Evolutionary conservation across 2,329 filamentous ascomycete species (phyloP).

Genomic region (Blumeria hordei): DNA sequence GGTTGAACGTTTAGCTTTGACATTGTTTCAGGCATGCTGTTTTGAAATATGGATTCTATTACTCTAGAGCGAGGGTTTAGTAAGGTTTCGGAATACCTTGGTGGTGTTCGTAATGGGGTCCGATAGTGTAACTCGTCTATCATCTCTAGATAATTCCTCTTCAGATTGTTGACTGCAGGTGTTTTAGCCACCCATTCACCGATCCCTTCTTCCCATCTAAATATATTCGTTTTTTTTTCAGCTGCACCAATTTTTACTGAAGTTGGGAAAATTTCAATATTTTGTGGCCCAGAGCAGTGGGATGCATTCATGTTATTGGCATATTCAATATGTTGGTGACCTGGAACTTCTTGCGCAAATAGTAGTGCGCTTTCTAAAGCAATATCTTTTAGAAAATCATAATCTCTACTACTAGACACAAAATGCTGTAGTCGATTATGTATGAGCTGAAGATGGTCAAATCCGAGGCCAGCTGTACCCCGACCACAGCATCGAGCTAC

Average conservation of each 20-base stretch:
- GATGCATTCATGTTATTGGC: slow-evolving; percentile 9
- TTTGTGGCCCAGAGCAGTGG: slow-evolving; percentile 5
- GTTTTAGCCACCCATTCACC: slow-evolving; percentile 29
- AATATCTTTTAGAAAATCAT: slow-evolving; percentile 8
- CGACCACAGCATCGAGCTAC: slow-evolving; percentile 24
- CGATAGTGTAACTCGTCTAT: slow-evolving; percentile 6
- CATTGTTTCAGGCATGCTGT: neutral
- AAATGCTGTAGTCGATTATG: slow-evolving; percentile 8
- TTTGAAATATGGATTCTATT: neutral
- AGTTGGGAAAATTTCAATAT: neutral
- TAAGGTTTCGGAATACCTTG: neutral
- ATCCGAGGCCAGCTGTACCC: slow-evolving; percentile 15
- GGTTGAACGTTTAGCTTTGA: neutral
- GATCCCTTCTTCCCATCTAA: slow-evolving; percentile 30
- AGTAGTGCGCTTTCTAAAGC: slow-evolving; percentile 15
- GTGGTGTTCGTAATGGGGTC: slow-evolving; percentile 7
- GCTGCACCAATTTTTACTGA: neutral
- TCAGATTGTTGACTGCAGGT: slow-evolving; percentile 15
- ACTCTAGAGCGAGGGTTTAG: slow-evolving; percentile 3
- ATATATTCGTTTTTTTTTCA: slow-evolving; percentile 11
- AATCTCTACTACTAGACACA: slow-evolving; percentile 1
- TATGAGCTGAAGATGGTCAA: slow-evolving; percentile 18
- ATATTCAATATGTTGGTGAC: slow-evolving; percentile 12
- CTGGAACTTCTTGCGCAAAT: slow-evolving; percentile 13
- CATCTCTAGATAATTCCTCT: slow-evolving; percentile 6